Evolutionary conservation across 495 filamentous ascomycete genomes (phyloP).

Genomic region (Rhypophila decipiens): DNA sequence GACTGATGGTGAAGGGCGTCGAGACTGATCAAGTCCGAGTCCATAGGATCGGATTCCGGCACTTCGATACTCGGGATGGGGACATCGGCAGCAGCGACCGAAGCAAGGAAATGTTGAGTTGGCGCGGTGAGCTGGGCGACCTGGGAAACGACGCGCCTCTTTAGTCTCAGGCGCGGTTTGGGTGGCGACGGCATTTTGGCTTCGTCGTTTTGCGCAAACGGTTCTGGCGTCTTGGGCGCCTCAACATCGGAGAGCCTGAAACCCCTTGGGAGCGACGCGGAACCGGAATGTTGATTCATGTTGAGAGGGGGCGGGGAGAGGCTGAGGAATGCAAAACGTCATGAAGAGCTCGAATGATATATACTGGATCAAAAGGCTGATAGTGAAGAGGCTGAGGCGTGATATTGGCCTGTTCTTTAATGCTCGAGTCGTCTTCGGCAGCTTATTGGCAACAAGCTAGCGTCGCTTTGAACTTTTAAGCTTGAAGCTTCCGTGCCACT

Average conservation of each 20-base stretch:
- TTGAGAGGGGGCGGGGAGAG: constrained; percentile 14
- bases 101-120: constrained; percentile 51
- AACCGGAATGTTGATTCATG: constrained; percentile 39
- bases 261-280: constrained; percentile 33
- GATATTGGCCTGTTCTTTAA: too few species aligned
- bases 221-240: constrained; percentile 41
- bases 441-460: neutral
- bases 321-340: constrained; percentile 17
- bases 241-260: constrained; percentile 30
- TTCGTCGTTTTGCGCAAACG: constrained; percentile 24
- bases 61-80: constrained; percentile 50
- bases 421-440: constrained; percentile 1
- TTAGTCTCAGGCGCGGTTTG: constrained; percentile 38
- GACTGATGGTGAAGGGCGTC: constrained; percentile 18
- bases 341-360: constrained; percentile 15
- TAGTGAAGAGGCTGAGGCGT: too few species aligned
- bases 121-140: constrained; percentile 42
- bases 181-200: constrained; percentile 34
- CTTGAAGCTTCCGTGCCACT: neutral
- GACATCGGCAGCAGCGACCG: constrained; percentile 50
- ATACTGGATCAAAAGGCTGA: constrained; percentile 4
- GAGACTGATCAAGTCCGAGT: constrained; percentile 27
- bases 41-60: constrained; percentile 21
- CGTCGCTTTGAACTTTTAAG: constrained; percentile 2
- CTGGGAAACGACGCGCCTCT: constrained; percentile 40